Base-by-base conservation (phyloP, 2,329 filamentous ascomycete genomes). In the Pseudogymnoascus sp. region DNA sequence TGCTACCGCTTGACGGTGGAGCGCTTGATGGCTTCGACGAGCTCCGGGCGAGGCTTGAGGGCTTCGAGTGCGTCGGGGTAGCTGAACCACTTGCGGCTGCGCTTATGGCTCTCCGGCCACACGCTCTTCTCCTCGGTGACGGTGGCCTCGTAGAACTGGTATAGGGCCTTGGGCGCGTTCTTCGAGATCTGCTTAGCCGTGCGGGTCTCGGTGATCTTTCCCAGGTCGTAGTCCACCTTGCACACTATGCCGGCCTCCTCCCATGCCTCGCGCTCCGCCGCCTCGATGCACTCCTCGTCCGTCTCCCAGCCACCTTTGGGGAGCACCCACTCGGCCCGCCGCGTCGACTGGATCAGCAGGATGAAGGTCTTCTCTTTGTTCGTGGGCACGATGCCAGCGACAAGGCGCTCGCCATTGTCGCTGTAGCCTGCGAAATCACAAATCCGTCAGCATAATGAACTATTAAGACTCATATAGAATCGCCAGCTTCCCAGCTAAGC, bases 301-400 rank as follows among this genome's bases (percentile, higher is more conserved):
- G 87, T 89, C 77, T 99, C 95, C 93, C 95, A 99, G 65, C 95
- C 95, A 73, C 95, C 95, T 76, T 99, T 99, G 65, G 95, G 95
- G 64, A 99, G 82, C 46, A 99, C 95, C 95, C 95, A 99, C 34
- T 59, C 53, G 75, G 91, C 91, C 71, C 92, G 88, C 68, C 91
- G 86, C 61, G 90, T 93, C 62, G 92, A 96, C 79, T 97, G 92
- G 71, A 97, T 96, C 70, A 99, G 82, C 70, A 99, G 83, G 66
- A 99, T 93, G 42, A 46, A 46, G 71, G 87, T 88, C 76, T 91
- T 93, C 79, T 96, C 93, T 71, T 83, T 77, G 63, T 91, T 95
- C 68, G 97, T 82, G 68, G 95, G 91, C 59, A 99, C 95, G 64
- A 97, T 88, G 70, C 95, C 95, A 66, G 95, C 93, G 70, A 99